Base-by-base conservation (phyloP, 2,329 filamentous ascomycete species). In the Neopestalotiopsis clavispora region DNA sequence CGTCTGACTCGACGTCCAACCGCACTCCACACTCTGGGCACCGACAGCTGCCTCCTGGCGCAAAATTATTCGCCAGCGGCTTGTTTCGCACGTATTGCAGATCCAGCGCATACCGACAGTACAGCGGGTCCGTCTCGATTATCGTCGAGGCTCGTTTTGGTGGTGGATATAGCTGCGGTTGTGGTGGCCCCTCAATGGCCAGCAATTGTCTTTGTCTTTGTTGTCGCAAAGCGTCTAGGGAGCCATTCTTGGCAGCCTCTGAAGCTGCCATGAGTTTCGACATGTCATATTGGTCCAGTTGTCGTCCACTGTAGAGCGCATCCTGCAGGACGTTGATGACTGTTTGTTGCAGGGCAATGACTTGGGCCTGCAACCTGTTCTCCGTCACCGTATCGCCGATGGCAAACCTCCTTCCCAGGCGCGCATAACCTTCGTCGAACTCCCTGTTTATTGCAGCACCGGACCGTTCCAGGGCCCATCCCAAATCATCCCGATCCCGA, bases 251-350 rank as follows among this genome's bases (percentile, higher is more conserved):
- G 3, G 80, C 79, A 17, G 78, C 76, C 23, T 77, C 72, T 1
- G 77, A 78, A 0, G 79, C 80, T 32, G 77, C 76, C 38, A 78
- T 74, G 14, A 82, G 76, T 40, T 68, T 72, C 49, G 74, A 68
- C 63, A 78, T 71, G 68, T 82, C 79, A 10, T 74, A 74, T 6
- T 65, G 67, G 20, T 72, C 71, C 34, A 75, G 64, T 5, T 72
- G 71, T 1, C 71, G 71, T 4, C 78, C 78, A 34, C 75, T 78
- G 28, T 74, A 67, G 30, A 82, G 74, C 4, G 79, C 79, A 10
- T 80, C 78, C 65, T 81, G 77, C 12, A 81, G 75, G 57, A 81
- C 72, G n/a, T 73, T 73, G 68, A 82, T 81, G 64, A 82, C 78
- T 4, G 77, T 80, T 56, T 76, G 72, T 69, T 82, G 80, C 45